A percentile compares a stretch with the other conserved stretches of the same genome.
phyloP scores from a whole-genome alignment of 1,284 basidiomycete species.

The Ceratobasidium sp. region DNA sequence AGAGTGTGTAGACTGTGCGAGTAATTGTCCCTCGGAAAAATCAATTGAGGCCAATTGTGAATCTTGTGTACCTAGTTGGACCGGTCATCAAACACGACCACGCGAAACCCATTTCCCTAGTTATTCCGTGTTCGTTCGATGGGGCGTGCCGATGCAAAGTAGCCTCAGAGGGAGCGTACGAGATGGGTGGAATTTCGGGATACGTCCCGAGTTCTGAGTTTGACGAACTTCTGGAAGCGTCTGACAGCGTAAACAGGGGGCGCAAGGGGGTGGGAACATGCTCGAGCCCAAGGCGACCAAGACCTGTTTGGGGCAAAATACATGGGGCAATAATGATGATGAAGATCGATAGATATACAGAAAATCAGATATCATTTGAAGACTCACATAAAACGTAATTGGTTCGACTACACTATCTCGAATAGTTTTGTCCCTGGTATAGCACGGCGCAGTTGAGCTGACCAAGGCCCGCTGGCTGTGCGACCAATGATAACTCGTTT shows the following conservation, averaged over 20 bases:
- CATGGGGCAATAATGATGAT: background rate
- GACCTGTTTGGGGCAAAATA: background rate
- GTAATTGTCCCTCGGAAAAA: background rate
- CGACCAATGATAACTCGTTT: background rate
- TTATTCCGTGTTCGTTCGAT: background rate
- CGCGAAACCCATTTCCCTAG: background rate
- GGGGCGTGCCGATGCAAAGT: background rate
- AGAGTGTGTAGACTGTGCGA: conserved; percentile 4
- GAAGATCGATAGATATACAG: background rate
- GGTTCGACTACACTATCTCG: background rate
- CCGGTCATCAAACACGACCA: conserved; percentile 24
- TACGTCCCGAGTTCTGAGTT: background rate
- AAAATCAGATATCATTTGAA: conserved; percentile 14
- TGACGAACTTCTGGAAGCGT: background rate
- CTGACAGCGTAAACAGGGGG: background rate
- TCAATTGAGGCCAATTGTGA: conserved; percentile 25
- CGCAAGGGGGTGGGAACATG: background rate
- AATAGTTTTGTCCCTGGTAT: background rate
- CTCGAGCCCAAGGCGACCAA: background rate
- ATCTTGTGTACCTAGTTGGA: conserved; percentile 5
- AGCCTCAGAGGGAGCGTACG: background rate
- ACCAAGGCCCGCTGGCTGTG: background rate
- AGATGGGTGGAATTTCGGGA: background rate
- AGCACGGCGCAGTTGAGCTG: conserved; percentile 6
- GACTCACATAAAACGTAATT: background rate